Base-by-base conservation (phyloP, 2,329 filamentous ascomycete genomes). In the Talaromyces sp. region DNA sequence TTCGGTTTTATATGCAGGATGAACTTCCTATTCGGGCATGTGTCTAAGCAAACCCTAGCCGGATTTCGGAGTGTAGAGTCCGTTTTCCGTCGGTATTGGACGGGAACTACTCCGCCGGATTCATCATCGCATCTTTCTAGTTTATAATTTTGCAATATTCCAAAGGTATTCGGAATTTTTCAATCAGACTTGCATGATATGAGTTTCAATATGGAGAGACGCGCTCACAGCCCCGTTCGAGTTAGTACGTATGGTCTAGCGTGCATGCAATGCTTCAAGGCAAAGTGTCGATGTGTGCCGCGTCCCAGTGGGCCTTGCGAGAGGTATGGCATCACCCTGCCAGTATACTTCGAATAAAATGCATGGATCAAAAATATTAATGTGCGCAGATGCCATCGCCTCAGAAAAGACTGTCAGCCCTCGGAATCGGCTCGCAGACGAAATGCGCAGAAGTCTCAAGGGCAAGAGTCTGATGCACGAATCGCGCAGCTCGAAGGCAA, bases 401-500 rank as follows among this genome's bases (percentile, higher is more conserved):
- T 79, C 6, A 72, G 70, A 38, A 78, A 77, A 67, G 58, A 67
- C 6, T 79, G 77, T 63, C 69, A 74, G 59, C 72, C 74, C 36
- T 76, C 77, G 36, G 74, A 77, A 19, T 75, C 74, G 27, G 58
- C 73, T 67, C 77, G 77, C 63, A 72, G 69, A 59, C 73, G 75
- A 19, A 71, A 70, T 68, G 65, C 63, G 17, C 69, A 72, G 19
- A 70, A 69, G 56, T 68, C 67, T 7, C 56, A 59, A 11, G 25
- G 43, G 8, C 69, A 73, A 63, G 72, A 70, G 51, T 74, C 76
- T 1, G 70, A 73, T 58, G 68, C 61, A n/a, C 72, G 74, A 38
- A 78, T 79, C 45, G 71, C 75, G 47, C 69, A 73, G 22, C 71
- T 79, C 15, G 77, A 80, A 68, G 70, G 71, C 61, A 75, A 72